Evolutionary conservation across 768 basidiomycete species (phyloP), one percentile per base, ranked within the genome.

Genomic region (Amanita brunnescens): DNA sequence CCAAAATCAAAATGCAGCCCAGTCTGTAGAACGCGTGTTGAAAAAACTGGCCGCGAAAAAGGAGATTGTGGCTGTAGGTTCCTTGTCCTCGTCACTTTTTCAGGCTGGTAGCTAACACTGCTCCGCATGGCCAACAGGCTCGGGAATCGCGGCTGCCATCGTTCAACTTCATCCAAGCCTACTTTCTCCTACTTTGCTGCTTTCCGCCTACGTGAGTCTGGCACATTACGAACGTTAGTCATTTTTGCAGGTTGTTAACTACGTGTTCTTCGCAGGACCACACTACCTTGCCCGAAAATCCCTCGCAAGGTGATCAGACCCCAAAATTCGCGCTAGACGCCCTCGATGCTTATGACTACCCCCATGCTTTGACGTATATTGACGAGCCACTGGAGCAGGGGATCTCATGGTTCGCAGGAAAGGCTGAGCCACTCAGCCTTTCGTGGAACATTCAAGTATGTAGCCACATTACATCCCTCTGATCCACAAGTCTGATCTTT

Each of bases 131-230:
- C 24, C 1, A 12, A 12, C 54, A 85, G 82, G 74, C 72, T 3
- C 86, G 93, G 32, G 85, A 88, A 68, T 84, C 84, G 1, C 80
- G 84, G 51, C 71, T 98, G 21, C 95, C 95, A 6, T 91, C 91
- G 13, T 78, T 80, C 57, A 91, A 91, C 0, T 96, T 99, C 68
- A 86, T 96, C 57, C 85, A 87, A 12, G 89, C 95, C 0, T 99
- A 98, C 72, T 92, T 98, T 63, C 86, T 91, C 95, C 0, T 99
- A 98, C 72, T 92, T 98, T 63, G 86, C 91, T 54, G 96, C 96
- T 8, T 98, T 98, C 86, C 83, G 96, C 57, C 73, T 84, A 51
- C 85, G 91, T 89, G 59, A 58, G 87, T 73, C 13, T 47, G 20
- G 39, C 44, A 2, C 48, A 9, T 57, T 49, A 16, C 30, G 18